phyloP scores from a whole-genome alignment of 2,329 filamentous ascomycete species.

The Camillea tinctor region DNA sequence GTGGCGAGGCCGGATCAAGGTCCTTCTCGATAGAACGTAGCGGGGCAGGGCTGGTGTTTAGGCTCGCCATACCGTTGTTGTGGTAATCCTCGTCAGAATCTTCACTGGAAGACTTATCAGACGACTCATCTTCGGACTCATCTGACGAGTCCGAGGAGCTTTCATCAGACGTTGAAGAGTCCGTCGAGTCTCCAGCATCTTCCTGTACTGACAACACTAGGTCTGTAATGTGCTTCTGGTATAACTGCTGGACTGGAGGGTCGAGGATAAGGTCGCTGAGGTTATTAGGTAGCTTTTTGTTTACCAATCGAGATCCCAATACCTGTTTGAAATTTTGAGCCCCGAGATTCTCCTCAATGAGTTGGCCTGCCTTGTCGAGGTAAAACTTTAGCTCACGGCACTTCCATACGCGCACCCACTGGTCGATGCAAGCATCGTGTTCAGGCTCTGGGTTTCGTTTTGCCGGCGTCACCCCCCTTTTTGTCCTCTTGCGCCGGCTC shows the following conservation, averaged over 20 bases:
- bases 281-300: conserved; percentile 8
- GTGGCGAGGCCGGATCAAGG: not conserved
- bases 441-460: conserved; percentile 4
- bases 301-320: conserved; percentile 11
- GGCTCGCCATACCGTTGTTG: not conserved
- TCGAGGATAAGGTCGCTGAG: conserved; percentile 11
- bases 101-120: too few species aligned
- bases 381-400: conserved; percentile 7
- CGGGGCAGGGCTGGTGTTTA: not conserved
- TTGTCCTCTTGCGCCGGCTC: conserved; percentile 11
- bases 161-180: too few species aligned
- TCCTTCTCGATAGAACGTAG: conserved; percentile 14
- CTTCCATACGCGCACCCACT: conserved; percentile 15
- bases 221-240: conserved; percentile 6
- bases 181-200: not conserved
- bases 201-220: conserved; percentile 3
- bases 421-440: conserved; percentile 13
- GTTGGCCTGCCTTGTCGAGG: conserved; percentile 7
- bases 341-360: conserved; percentile 8
- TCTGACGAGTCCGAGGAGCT: conserved; percentile 9
- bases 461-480: conserved; percentile 3
- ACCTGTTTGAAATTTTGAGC: conserved; percentile 3
- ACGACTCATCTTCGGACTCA: conserved; percentile 1
- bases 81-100: not conserved
- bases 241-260: conserved; percentile 11